Evolutionary conservation across 306 rosid species (phyloP), one percentile per base, ranked within the genome.

Genomic region (Vigna trinervia): DNA sequence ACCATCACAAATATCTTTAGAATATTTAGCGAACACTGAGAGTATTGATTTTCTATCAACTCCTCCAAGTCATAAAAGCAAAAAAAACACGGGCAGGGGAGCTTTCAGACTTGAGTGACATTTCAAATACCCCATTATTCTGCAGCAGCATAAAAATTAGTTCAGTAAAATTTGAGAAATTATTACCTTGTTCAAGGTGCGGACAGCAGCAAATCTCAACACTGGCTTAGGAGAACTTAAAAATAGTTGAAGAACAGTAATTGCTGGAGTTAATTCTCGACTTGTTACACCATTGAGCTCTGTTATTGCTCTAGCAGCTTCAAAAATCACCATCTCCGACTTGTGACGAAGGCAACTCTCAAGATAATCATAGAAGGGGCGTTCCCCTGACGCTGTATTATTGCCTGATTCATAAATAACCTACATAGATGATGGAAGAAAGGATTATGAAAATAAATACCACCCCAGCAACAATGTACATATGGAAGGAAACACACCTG

Each of bases 271-370:
- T 78, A 96, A 83, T 86, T 96, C 98, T 78, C 98, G 88, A 83
- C 84, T 90, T 66, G 99, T 91, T 65, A 93, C 98, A 59, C 97
- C 92, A 66, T 74, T 88, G 71, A 96, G 92, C 87, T 93, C 99
- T 15, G 99, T 96, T 80, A 96, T 89, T 84, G 98, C 98, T 80
- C 93, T 89, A 79, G 99, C 98, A 86, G 99, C 94, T 88, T 96
- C 99, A 88, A 96, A 96, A 75, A 93, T 96, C 75, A 96, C 99
- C 97, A 93, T 96, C 80, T 96, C 99, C 51, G 98, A 94, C 79
- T 96, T 96, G 86, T 93, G 97, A 60, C 99, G 94, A n/a, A 96
- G 96, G 79, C 99, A 96, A 83, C 93, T 89, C 94, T 96, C 99
- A 68, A 96, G 97, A 83, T 79, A 96, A 85, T 96, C 99, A 19